Conservation (phyloP, 768 basidiomycete species). For the Suillus alpinus region DNA sequence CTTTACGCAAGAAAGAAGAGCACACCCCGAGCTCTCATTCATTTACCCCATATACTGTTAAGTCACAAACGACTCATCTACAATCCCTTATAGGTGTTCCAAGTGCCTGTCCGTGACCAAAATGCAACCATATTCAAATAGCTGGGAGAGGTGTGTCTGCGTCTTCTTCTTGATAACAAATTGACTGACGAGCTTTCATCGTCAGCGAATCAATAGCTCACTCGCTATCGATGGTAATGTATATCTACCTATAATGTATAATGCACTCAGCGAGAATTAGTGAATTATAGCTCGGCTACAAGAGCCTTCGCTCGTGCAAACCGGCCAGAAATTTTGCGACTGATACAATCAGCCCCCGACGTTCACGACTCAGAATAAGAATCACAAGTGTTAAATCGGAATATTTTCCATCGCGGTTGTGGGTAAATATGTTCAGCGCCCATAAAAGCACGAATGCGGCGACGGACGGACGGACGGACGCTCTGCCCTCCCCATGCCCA, state of each 20-base stretch:
- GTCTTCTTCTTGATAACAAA: background rate
- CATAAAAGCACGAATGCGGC: no score
- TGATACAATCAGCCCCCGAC: no score
- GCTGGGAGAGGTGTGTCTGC: background rate
- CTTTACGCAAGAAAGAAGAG: background rate
- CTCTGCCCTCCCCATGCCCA: no score
- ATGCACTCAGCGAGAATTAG: background rate
- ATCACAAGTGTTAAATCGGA: no score
- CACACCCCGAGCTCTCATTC: background rate
- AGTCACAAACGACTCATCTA: background rate
- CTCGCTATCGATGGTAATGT: no score
- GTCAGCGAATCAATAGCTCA: no score
- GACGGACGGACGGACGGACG: no score
- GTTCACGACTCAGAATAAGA: no score
- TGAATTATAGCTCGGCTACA: background rate
- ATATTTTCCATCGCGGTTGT: no score
- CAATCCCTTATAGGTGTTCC: background rate
- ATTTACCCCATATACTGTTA: background rate
- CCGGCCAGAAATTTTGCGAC: background rate
- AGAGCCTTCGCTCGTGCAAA: background rate
- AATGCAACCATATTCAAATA: background rate
- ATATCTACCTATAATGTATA: no score
- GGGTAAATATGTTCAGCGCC: no score
- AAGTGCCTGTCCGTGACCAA: background rate
- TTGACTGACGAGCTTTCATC: background rate